Base-by-base conservation (phyloP, 768 basidiomycete genomes). In the Russula sp. region DNA sequence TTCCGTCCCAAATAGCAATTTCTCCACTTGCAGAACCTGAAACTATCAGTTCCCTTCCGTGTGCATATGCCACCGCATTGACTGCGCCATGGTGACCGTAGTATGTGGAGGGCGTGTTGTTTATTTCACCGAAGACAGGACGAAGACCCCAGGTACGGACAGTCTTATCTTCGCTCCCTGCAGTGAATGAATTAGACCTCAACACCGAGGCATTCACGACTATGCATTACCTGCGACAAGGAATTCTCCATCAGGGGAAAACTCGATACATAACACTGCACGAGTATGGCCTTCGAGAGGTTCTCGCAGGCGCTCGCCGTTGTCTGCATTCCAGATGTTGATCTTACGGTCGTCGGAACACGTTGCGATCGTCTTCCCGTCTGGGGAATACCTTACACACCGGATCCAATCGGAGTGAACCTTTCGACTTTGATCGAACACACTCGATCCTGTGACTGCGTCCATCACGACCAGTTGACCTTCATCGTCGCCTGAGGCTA, bases 71-170 rank as follows among this genome's bases (percentile, higher is more conserved):
- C 20, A 62, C 61, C 0, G 49, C 35, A 25, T 59, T 52, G 39
- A 62, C 57, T 11, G 61, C 42, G 50, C 49, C 34, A 5, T n/a
- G 46, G 73, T 70, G 25, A 79, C 64, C 63, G 34, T 4, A 34
- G 34, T 60, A 60, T 1, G 39, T 42, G 8, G 36, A 32, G 13
- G 49, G 46, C 4, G 53, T 50, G 18, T 51, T 59, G 43, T 45
- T 38, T 32, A 59, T 42, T 34, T 43, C 46, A 35, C 20, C 32
- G 58, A 38, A 45, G 16, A 35, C 10, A 16, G 58, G 42, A 11
- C 29, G 51, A 46, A 50, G 34, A 39, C 53, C 59, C 59, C 59
- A 60, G 0, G 59, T 35, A n/a, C 43, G 51, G 14, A 63, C 34
- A 0, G 62, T 63, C 2, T 8, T 8, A 34, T 63, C 62, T 11